Evolutionary conservation across 306 rosid genomes (phyloP), one percentile per base, ranked within the genome.

Genomic region (Dalbergia oliveri): DNA sequence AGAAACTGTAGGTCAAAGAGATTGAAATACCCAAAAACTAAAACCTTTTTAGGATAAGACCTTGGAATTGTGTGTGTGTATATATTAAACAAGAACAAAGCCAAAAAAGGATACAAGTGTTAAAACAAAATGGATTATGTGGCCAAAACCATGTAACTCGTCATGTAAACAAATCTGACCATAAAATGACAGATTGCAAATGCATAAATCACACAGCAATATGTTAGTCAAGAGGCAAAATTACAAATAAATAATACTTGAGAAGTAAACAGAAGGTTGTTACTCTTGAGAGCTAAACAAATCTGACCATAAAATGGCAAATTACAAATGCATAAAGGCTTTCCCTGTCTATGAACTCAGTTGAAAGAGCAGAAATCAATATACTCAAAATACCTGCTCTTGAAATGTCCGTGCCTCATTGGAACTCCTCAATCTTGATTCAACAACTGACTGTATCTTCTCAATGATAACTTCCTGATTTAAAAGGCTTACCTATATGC

Each of bases 381-480:
- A 59, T 58, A 65, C 72, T 37, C 11, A 47, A 75, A 69, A 63
- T 84, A 92, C 99, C 89, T 94, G 97, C 84, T 88, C 99, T 68
- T 88, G 90, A 86, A 88, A 92, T 79, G 91, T 88, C 33, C 94
- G 82, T 5, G 83, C 78, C 63, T 88, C 94, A 68, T 92, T 90
- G 65, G 99, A 94, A 85, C 78, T 89, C 79, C 97, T 94, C 90
- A 94, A 79, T 87, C 88, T 92, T 73, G 90, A 90, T 81, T 94
- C 99, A 66, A 94, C 86, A 74, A 89, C 87, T 0, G 90, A 87
- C 83, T 94, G 95, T 87, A 94, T 91, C 91, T 87, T 91, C 88
- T 93, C 97, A 84, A 94, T 86, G 78, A 94, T 86, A 76, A 88
- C 83, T 88, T 94, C 99, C 85, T 94, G 99, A 73, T 90, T 92